A percentile compares a stretch with the other conserved stretches of the same genome.
phyloP scores from a whole-genome alignment of 129 eudicot genomes.

The Smallanthus sonchifolius region DNA sequence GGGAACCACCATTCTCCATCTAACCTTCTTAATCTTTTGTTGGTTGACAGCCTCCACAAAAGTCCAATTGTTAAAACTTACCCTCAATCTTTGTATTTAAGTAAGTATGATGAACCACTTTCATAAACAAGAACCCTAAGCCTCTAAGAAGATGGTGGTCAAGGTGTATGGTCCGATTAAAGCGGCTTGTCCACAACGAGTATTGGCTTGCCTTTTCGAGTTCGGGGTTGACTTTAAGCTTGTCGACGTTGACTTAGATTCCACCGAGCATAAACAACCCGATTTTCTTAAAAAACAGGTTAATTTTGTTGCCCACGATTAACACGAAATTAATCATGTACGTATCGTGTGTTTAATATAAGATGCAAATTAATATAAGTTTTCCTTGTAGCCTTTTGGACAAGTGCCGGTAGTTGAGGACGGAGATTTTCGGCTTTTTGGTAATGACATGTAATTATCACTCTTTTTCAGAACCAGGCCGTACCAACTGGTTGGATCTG shows the following conservation, averaged over 20 bases:
- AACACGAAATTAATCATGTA: background rate
- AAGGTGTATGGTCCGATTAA: constrained; percentile 59
- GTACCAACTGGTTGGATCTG: too few relatives aligned
- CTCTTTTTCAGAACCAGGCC: too few relatives aligned
- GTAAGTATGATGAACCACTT: background rate
- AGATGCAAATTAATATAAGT: background rate
- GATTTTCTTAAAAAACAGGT: constrained; percentile 58
- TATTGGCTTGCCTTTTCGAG: constrained; percentile 70
- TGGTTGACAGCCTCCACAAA: constrained; percentile 33
- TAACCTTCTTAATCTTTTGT: constrained; percentile 2
- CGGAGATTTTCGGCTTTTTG: constrained; percentile 76
- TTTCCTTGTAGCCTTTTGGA: constrained; percentile 64
- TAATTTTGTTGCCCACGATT: background rate
- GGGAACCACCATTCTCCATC: constrained; percentile 31
- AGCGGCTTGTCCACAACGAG: constrained; percentile 77
- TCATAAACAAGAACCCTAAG: background rate
- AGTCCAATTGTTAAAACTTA: background rate
- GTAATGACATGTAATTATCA: constrained; percentile 25
- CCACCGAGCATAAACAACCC: constrained; percentile 59
- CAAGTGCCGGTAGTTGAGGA: constrained; percentile 82
- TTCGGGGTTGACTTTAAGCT: constrained; percentile 55
- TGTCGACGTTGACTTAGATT: constrained; percentile 49
- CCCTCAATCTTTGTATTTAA: constrained; percentile 21
- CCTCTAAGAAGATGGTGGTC: constrained; percentile 47
- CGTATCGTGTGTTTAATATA: background rate